Conservation (phyloP, 2,329 filamentous ascomycete genomes). For the Fusarium pseudocircinatum region DNA sequence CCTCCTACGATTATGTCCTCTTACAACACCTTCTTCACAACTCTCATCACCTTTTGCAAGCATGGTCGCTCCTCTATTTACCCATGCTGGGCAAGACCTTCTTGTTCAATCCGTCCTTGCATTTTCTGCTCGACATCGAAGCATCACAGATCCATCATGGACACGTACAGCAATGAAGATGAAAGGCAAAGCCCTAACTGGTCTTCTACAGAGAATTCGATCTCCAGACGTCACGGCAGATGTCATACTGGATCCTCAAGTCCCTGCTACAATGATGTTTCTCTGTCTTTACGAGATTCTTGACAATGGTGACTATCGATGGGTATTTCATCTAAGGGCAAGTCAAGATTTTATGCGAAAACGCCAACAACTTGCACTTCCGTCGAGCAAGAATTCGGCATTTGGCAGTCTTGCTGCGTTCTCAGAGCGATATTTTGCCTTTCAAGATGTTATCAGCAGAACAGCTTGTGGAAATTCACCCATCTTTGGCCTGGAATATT, state of each 20-base stretch:
- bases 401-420: conserved; percentile 39
- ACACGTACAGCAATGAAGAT: conserved; percentile 25
- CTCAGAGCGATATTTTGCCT: conserved; percentile 60
- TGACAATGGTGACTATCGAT: conserved; percentile 44
- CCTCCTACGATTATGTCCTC: conserved; percentile 30
- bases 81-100: conserved; percentile 27
- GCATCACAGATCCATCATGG: conserved; percentile 30
- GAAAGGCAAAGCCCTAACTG: conserved; percentile 27
- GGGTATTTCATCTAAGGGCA: conserved; percentile 59
- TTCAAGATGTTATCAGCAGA: conserved; percentile 61
- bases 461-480: conserved; percentile 60
- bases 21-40: conserved; percentile 34
- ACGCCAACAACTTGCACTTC: conserved; percentile 42
- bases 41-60: conserved; percentile 30
- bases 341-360: conserved; percentile 57
- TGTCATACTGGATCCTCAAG: conserved; percentile 30
- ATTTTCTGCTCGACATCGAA: conserved; percentile 35
- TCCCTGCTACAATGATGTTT: conserved; percentile 40
- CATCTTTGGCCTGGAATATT: conserved; percentile 58
- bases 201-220: conserved; percentile 5
- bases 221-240: conserved; percentile 24
- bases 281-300: conserved; percentile 39
- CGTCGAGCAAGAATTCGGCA: neutral
- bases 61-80: conserved; percentile 36
- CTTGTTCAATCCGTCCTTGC: conserved; percentile 34